A percentile compares a stretch with the other conserved stretches of the same genome.
These are phyloP conservation scores for Ophiostoma piceae DNA, from an alignment of 2,329 filamentous ascomycete genomes.

Conservation along the genomic window DNA sequence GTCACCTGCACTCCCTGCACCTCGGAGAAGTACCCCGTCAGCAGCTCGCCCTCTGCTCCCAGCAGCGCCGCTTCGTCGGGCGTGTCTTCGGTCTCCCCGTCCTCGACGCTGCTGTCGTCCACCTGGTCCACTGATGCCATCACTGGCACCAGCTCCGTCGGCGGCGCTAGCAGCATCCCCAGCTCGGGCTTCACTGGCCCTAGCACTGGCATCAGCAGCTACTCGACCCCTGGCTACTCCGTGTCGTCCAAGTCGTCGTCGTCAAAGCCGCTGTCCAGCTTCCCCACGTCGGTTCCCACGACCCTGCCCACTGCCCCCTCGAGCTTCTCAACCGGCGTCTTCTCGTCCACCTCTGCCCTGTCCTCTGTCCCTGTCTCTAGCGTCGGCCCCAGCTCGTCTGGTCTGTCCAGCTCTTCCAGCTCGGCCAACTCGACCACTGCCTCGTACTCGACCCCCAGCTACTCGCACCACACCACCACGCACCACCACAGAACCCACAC, in stretches of 20 bases:
- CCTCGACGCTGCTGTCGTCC: background rate
- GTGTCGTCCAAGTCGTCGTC: slow-evolving; percentile 3
- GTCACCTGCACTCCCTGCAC: slow-evolving; percentile 19
- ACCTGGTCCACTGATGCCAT: slow-evolving; percentile 18
- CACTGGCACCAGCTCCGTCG: background rate
- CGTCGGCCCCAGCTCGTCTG: background rate
- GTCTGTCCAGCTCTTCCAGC: background rate
- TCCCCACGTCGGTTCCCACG: background rate
- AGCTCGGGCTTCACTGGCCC: slow-evolving; percentile 5
- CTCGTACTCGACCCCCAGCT: slow-evolving; percentile 14
- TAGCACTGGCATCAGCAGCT: slow-evolving; percentile 10
- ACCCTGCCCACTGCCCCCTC: background rate
- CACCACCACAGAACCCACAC: slow-evolving; percentile 1
- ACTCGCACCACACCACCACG: background rate
- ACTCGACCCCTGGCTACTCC: slow-evolving; percentile 19
- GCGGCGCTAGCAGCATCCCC: background rate
- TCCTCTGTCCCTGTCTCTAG: slow-evolving; percentile 8
- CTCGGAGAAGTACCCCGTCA: slow-evolving; percentile 15
- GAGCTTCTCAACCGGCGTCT: slow-evolving; percentile 10
- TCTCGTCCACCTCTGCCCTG: background rate
- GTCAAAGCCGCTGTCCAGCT: background rate
- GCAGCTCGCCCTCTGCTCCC: background rate
- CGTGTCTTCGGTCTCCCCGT: background rate
- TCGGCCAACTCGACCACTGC: background rate
- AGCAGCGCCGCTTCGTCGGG: background rate